Evolutionary conservation across 139 green algal genomes (phyloP), one percentile per base, ranked within the genome.

Genomic region (Pseudopediastrum boryanum): DNA sequence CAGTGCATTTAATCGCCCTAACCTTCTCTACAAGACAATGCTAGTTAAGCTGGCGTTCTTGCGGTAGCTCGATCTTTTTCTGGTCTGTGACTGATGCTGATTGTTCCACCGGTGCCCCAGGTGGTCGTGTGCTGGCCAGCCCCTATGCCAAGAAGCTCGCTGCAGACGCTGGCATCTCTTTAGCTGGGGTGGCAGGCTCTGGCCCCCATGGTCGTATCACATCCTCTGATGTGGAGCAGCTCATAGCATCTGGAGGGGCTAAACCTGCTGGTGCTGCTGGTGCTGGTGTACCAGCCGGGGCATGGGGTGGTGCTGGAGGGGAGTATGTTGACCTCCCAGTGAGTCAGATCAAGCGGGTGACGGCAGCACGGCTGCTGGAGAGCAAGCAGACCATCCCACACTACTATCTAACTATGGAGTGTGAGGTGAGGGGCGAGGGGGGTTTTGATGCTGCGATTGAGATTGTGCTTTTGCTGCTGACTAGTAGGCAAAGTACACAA

Each of bases 311-410:
- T n/a, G n/a, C 50, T 63, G 58, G n/a, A 71, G 59, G 58, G 59
- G n/a, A 46, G 54, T 13, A 8, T 23, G 36, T 35, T 1, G 54
- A 27, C n/a, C 21, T 64, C 63, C 46, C 76, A 3, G 82, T 76
- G 76, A 93, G 48, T 67, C 84, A 97, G 59, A 95, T 98, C 76
- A 85, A 89, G 68, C 88, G 89, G 35, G 86, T 99, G n/a, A 98
- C 90, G 12, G 96, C 96, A 2, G 48, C 84, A 72, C 87, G 96
- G 12, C 87, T 99, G 83, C 78, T 97, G 73, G 92, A 98, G 86
- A 94, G 86, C 77, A 99, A 99, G 88, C 91, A 95, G 77, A 96
- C 90, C 8, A 89, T 99, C 33, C 96, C 96, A 2, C 96, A 99
- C 88, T 99, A 98, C 88, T 99, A 99, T 89, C 87, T 99, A 5